Base-by-base conservation (phyloP, 2,329 filamentous ascomycete genomes). In the Talaromyces funiculosus region DNA sequence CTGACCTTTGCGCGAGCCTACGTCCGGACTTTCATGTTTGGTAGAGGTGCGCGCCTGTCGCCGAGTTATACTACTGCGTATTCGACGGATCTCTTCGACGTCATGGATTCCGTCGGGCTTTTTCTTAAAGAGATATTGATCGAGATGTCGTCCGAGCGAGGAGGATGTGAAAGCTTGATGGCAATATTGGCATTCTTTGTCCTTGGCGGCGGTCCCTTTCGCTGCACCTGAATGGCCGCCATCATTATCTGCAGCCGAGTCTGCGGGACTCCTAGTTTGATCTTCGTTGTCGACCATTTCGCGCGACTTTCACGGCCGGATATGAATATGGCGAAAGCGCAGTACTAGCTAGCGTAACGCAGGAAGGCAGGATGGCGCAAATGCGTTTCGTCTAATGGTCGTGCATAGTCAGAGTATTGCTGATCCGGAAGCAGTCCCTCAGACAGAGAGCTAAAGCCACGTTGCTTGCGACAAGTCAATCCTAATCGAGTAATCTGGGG, bases 61-160 rank as follows among this genome's bases (percentile, higher is more conserved):
- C 64, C 93, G 83, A 26, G 93, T 97, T 73, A 97, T 96, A 63
- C 86, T 84, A 47, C 90, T 90, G 57, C 93, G 86, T 69, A 96
- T 79, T 74, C 89, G 90, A 66, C 85, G 84, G 69, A 97, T 97
- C 74, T 90, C 90, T 7, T 93, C 90, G 61, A 97, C 90, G 77
- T 96, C 83, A 75, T 97, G 93, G 49, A 96, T 78, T 54, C 92
- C 92, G 76, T 97, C 93, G 1, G 93, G 91, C 73, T 97, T 97
- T 78, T 92, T 95, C 62, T 92, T 88, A 71, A 92, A 92, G 69
- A 97, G 92, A 74, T 95, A 97, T 40, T 96, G 84, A 73, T 97
- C 93, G 66, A 97, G 86, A 76, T 97, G 93, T 49, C 93, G 88
- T 54, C 93, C 93, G 57, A 97, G 85, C 2, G 91, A 96, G 16